phyloP scores from a whole-genome alignment of 2,329 filamentous ascomycete genomes.

The Neofusicoccum parvum region DNA sequence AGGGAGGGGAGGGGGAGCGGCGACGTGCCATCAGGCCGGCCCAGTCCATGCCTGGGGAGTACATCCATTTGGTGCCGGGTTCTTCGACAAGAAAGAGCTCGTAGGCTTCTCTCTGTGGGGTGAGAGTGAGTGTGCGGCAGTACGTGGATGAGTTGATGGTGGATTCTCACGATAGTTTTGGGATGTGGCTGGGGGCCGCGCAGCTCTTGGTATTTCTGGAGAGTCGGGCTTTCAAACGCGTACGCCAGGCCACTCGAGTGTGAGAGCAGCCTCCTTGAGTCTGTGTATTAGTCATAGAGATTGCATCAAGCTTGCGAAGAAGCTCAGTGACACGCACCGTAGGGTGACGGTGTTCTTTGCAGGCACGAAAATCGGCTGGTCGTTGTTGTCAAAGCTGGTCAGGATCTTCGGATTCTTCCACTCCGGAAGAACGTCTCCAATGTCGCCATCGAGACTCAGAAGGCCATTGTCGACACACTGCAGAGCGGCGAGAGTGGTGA shows the following conservation, averaged over 20 bases:
- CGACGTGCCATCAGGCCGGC: constrained; percentile 23
- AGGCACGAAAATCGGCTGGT: constrained; percentile 27
- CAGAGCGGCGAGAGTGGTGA: constrained; percentile 37
- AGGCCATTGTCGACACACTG: constrained; percentile 40
- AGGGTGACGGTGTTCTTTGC: background rate
- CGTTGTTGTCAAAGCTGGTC: constrained; percentile 26
- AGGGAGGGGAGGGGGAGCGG: background rate
- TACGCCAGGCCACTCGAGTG: constrained; percentile 33
- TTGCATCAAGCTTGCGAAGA: too few relatives aligned
- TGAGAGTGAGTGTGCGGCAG: too few relatives aligned
- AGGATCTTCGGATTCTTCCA: constrained; percentile 32
- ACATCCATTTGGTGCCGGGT: constrained; percentile 29
- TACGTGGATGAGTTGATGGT: background rate
- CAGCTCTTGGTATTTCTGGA: constrained; percentile 15
- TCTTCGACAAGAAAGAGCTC: constrained; percentile 30
- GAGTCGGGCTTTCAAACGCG: constrained; percentile 25
- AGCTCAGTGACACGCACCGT: background rate
- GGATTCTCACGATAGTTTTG: background rate
- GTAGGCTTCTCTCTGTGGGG: constrained; percentile 22
- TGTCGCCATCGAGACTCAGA: constrained; percentile 33
- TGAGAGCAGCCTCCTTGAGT: constrained; percentile 26
- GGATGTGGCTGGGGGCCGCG: background rate
- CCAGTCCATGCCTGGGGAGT: constrained; percentile 29
- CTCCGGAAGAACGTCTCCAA: constrained; percentile 36
- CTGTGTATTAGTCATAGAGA: background rate